Evolutionary conservation across 2,329 filamentous ascomycete genomes (phyloP).

Genomic region (Cladophialophora psammophila): DNA sequence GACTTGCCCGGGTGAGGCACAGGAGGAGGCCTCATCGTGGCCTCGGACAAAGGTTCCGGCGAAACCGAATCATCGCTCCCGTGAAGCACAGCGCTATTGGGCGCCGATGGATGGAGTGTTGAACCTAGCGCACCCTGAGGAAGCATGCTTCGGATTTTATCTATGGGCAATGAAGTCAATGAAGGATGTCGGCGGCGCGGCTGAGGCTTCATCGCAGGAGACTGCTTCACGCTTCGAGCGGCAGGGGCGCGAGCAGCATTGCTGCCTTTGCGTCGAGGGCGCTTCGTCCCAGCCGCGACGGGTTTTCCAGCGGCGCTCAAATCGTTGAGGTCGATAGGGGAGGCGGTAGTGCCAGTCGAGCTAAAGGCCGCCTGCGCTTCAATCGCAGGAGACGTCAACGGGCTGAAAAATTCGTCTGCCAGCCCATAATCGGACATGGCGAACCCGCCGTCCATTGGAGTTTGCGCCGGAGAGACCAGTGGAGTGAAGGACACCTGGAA

Average conservation of each 20-base stretch:
- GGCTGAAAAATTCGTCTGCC: slow-evolving; percentile 59
- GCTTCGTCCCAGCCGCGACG: slow-evolving; percentile 48
- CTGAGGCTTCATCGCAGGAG: slow-evolving; percentile 53
- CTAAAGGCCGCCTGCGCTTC: slow-evolving; percentile 51
- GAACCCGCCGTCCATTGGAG: slow-evolving; percentile 57
- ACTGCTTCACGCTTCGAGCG: slow-evolving; percentile 51
- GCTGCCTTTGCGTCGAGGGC: slow-evolving; percentile 50
- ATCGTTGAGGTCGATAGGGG: slow-evolving; percentile 50
- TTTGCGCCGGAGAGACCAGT: slow-evolving; percentile 59
- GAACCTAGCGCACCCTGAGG: slow-evolving; percentile 48
- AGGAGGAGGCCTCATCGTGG: slow-evolving; percentile 59
- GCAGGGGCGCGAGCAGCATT: slow-evolving; percentile 41
- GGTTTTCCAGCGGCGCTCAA: slow-evolving; percentile 43
- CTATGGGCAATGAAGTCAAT: slow-evolving; percentile 39
- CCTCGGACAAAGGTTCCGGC: slow-evolving; percentile 58
- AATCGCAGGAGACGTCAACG: slow-evolving; percentile 59
- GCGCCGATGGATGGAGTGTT: slow-evolving; percentile 39
- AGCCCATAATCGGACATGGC: slow-evolving; percentile 57
- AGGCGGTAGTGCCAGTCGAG: slow-evolving; percentile 53
- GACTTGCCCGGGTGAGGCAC: slow-evolving; percentile 51
- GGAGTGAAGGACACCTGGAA: slow-evolving; percentile 57
- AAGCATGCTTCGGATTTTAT: slow-evolving; percentile 45
- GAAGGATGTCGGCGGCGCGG: slow-evolving; percentile 46
- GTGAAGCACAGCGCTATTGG: slow-evolving; percentile 36
- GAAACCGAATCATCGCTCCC: slow-evolving; percentile 57